Percentiles rank a stretch among this genome's conserved stretches.
Conservation (phyloP, 1,284 basidiomycete genomes). For the Ganoderma leucocontextum region DNA sequence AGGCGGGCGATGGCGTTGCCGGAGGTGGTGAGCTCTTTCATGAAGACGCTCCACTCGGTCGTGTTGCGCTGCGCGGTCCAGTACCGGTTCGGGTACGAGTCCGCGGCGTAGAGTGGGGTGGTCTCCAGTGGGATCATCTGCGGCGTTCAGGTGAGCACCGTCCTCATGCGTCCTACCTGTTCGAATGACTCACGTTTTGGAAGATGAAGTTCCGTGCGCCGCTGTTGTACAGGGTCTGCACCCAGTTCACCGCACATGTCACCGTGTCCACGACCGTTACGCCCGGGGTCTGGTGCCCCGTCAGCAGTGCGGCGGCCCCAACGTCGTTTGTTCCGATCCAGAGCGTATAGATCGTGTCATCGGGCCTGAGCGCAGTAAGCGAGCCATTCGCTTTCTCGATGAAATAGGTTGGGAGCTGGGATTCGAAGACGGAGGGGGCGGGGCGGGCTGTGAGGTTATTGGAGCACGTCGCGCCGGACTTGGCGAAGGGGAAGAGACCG, state of each 20-base stretch:
- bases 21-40: slow-evolving; percentile 43
- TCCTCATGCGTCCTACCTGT: background rate
- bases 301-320: slow-evolving; percentile 48
- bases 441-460: slow-evolving; percentile 48
- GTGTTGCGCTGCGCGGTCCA: slow-evolving; percentile 33
- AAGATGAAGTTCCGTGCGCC: slow-evolving; percentile 58
- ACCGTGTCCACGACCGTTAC: slow-evolving; percentile 53
- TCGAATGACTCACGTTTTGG: slow-evolving; percentile 49
- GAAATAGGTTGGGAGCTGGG: slow-evolving; percentile 47
- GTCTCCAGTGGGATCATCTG: slow-evolving; percentile 46
- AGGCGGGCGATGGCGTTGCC: slow-evolving; percentile 45
- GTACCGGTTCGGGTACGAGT: slow-evolving; percentile 39
- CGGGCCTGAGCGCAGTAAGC: slow-evolving; percentile 21
- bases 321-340: slow-evolving; percentile 62
- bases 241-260: slow-evolving; percentile 52
- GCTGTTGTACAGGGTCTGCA: slow-evolving; percentile 47
- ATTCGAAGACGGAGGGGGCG: slow-evolving; percentile 47
- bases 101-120: slow-evolving; percentile 41
- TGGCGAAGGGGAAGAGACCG: slow-evolving; percentile 51
- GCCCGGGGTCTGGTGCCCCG: slow-evolving; percentile 44
- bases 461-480: slow-evolving; percentile 53
- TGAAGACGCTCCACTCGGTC: slow-evolving; percentile 39
- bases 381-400: slow-evolving; percentile 37
- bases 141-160: slow-evolving; percentile 7
- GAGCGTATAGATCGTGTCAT: slow-evolving; percentile 54